Conservation (phyloP, 257 asterid species). For the Solanum appendiculatum region DNA sequence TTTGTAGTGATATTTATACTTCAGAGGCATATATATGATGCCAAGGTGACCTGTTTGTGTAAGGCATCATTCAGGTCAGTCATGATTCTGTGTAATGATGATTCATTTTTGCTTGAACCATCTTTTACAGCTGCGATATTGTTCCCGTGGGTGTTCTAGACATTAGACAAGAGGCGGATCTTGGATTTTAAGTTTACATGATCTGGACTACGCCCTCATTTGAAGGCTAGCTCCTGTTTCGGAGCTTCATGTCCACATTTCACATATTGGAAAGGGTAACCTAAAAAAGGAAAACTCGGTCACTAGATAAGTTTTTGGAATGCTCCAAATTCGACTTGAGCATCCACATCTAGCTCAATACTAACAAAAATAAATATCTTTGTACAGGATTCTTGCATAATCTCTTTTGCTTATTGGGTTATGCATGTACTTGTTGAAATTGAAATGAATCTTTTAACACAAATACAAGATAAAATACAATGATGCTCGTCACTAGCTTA, state of each 20-base stretch:
- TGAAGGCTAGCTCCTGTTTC: neutral
- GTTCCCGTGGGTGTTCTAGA: neutral
- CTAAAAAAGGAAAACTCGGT: neutral
- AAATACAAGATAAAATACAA: neutral
- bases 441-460: neutral
- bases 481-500: neutral
- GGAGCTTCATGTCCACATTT: neutral
- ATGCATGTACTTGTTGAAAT: neutral
- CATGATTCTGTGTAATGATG: neutral
- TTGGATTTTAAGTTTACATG: neutral
- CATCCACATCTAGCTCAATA: neutral
- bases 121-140: neutral
- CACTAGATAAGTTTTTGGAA: neutral
- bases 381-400: neutral
- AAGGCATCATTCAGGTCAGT: neutral
- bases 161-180: neutral
- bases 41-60: neutral
- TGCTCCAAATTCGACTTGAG: neutral
- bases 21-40: neutral
- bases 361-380: neutral
- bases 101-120: neutral
- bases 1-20: neutral
- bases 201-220: neutral
- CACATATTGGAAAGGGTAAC: neutral
- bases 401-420: neutral